These are phyloP conservation scores for Thuidium tamariscinum DNA, from an alignment of 225 moss, liverwort and hornwort genomes.

Conservation along the genomic window DNA sequence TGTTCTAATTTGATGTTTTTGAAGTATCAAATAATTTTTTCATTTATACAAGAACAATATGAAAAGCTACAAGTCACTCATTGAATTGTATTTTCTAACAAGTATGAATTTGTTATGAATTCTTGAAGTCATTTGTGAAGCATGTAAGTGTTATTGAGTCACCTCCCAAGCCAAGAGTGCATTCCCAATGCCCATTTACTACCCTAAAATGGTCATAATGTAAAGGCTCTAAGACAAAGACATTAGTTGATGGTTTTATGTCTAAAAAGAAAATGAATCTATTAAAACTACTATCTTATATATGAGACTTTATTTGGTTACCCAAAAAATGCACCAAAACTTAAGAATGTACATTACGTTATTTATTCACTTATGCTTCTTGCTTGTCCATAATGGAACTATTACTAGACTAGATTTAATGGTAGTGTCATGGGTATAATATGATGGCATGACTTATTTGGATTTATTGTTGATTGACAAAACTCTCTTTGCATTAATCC, in stretches of 20 bases:
- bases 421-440: rapidly evolving
- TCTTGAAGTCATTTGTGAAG: neutral
- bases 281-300: neutral
- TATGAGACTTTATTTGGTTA: neutral
- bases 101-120: no score
- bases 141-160: neutral
- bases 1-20: neutral
- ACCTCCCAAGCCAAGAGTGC: rapidly evolving
- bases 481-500: no score
- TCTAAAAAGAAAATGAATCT: rapidly evolving
- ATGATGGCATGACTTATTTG: rapidly evolving
- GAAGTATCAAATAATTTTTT: neutral
- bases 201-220: neutral
- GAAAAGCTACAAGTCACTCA: no score
- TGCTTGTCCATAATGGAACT: rapidly evolving
- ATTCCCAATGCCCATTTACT: neutral
- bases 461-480: neutral
- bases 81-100: neutral
- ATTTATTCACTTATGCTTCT: neutral
- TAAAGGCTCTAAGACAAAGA: neutral
- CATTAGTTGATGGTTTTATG: neutral
- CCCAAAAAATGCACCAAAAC: rapidly evolving
- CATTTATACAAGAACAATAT: neutral
- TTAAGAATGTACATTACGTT: rapidly evolving
- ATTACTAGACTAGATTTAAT: neutral